Conservation (phyloP, 306 rosid genomes). For the Spatholobus suberectus region DNA sequence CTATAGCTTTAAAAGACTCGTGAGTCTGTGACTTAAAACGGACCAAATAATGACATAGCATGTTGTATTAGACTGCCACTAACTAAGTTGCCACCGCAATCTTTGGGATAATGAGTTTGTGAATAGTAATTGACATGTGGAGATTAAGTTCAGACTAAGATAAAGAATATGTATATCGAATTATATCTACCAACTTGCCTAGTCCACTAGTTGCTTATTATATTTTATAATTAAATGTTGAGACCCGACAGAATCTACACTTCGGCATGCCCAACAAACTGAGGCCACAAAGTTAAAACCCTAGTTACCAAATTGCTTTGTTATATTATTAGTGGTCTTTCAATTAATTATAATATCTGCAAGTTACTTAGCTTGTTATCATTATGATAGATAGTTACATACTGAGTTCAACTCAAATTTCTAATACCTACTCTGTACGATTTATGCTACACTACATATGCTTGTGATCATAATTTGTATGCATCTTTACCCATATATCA, state of each 20-base stretch:
- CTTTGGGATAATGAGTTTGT: constrained; percentile 27
- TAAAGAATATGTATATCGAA: constrained; percentile 9
- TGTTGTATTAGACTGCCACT: background rate
- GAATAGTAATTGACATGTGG: constrained; percentile 16
- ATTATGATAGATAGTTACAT: background rate
- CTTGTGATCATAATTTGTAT: background rate
- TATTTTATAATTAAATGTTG: constrained; percentile 3
- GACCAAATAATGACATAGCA: background rate
- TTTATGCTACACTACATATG: background rate
- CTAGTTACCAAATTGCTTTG: constrained; percentile 10
- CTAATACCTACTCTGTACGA: too few species aligned
- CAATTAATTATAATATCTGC: background rate
- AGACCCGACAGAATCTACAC: constrained; percentile 36
- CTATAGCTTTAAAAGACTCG: background rate
- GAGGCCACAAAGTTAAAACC: constrained; percentile 8
- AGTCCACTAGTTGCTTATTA: constrained; percentile 23
- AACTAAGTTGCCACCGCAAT: background rate
- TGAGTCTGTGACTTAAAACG: background rate
- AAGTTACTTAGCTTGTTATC: background rate
- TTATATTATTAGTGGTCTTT: background rate
- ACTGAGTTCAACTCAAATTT: background rate
- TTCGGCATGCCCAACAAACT: constrained; percentile 13
- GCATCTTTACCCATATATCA: background rate
- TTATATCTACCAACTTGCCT: constrained; percentile 30
- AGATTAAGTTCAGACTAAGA: constrained; percentile 25